Conservation (phyloP, 75 land plant species). For the Ceratopteris richardii region DNA sequence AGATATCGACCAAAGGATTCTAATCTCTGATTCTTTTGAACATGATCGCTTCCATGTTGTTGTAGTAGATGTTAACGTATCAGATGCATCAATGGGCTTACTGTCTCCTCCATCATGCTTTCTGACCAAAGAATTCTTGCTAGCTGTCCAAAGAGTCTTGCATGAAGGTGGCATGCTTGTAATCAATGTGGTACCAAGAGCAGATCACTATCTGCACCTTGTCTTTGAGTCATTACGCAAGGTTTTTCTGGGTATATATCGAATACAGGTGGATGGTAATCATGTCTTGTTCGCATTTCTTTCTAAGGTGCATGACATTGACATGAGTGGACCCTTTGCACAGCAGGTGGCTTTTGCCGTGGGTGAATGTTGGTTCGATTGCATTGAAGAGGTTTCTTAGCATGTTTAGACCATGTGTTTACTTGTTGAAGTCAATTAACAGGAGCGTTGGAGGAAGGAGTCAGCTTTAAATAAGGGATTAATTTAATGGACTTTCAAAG, state of each 20-base stretch:
- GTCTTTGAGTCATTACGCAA: slow-evolving; percentile 25
- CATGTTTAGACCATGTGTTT: not conserved
- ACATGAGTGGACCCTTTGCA: slow-evolving; percentile 10
- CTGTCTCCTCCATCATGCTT: slow-evolving; percentile 71
- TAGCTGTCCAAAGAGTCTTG: slow-evolving; percentile 33
- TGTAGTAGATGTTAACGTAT: slow-evolving; percentile 70
- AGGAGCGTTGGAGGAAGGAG: not conserved
- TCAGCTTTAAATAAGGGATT: not conserved
- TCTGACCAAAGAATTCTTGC: slow-evolving; percentile 31
- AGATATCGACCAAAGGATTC: not conserved
- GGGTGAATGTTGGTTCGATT: slow-evolving; percentile 10
- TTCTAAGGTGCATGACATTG: not conserved
- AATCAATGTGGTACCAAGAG: slow-evolving; percentile 55
- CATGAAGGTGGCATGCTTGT: slow-evolving; percentile 45
- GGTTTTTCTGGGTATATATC: slow-evolving; percentile 61
- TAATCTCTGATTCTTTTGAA: not conserved
- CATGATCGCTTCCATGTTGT: slow-evolving; percentile 46
- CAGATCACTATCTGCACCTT: slow-evolving; percentile 9
- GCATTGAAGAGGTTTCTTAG: slow-evolving; percentile 10
- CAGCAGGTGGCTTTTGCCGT: slow-evolving; percentile 4
- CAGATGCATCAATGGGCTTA: slow-evolving; percentile 35
- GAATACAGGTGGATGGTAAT: slow-evolving; percentile 57
- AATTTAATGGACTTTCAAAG: not conserved
- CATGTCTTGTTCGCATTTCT: slow-evolving; percentile 59
- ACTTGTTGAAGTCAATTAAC: not conserved